Conservation (phyloP, 352 stramenopile species). For the Peronosclerospora sorghi region DNA sequence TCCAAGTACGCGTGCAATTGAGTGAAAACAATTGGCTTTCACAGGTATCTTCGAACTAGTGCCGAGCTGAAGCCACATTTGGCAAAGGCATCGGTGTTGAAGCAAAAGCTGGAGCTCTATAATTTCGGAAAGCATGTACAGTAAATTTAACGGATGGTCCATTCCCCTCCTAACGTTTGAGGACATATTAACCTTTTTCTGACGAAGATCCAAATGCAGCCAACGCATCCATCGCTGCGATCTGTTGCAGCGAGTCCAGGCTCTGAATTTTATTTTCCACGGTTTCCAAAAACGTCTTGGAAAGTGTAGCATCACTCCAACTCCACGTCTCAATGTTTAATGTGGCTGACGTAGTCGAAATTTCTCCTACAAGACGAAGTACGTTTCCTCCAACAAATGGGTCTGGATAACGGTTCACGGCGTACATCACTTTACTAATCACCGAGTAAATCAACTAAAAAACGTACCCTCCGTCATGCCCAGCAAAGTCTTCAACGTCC, state of each 20-base stretch:
- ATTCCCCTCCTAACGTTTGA: no score
- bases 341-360: slow-evolving; percentile 55
- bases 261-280: slow-evolving; percentile 62
- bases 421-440: not conserved
- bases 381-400: slow-evolving; percentile 68
- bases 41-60: slow-evolving; percentile 55
- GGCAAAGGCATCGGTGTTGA: slow-evolving; percentile 55
- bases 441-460: not conserved
- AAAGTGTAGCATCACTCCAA: slow-evolving; percentile 61
- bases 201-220: slow-evolving; percentile 70
- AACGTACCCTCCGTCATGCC: slow-evolving; percentile 49
- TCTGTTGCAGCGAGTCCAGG: slow-evolving; percentile 51
- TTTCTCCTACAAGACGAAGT: slow-evolving; percentile 65
- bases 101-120: slow-evolving; percentile 61
- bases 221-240: slow-evolving; percentile 77
- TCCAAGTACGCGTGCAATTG: slow-evolving; percentile 45
- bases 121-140: not conserved
- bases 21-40: slow-evolving; percentile 69
- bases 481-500: slow-evolving; percentile 50
- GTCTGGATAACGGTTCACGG: slow-evolving; percentile 24
- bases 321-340: slow-evolving; percentile 64
- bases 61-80: slow-evolving; percentile 43
- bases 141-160: not conserved
- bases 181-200: slow-evolving; percentile 43
- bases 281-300: slow-evolving; percentile 66